phyloP scores from a whole-genome alignment of 192 early-diverging fungal species.

The Helicostylum pulchrum region DNA sequence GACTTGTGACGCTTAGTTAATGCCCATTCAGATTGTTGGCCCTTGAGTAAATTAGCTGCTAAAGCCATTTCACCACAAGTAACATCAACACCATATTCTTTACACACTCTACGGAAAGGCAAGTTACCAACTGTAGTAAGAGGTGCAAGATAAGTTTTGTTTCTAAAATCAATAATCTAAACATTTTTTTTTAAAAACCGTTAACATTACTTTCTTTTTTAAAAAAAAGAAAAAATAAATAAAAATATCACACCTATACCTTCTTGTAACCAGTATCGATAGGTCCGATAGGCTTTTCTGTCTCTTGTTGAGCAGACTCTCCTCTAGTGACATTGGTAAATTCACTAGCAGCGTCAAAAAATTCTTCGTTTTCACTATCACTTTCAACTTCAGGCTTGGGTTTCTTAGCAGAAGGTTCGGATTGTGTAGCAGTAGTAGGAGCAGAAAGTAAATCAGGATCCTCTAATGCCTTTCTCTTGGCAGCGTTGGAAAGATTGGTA shows the following conservation, averaged over 20 bases:
- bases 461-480: constrained; percentile 20
- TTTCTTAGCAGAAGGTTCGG: neutral
- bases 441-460: neutral
- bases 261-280: constrained; percentile 58
- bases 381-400: neutral
- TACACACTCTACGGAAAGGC: constrained; percentile 93
- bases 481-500: constrained; percentile 15
- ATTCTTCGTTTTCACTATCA: constrained; percentile 10
- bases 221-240: too few species aligned
- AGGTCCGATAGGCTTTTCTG: constrained; percentile 35
- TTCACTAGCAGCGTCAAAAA: constrained; percentile 20
- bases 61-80: constrained; percentile 97
- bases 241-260: neutral
- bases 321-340: neutral
- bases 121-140: constrained; percentile 97
- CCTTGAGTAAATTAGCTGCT: constrained; percentile 61
- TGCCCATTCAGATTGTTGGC: constrained; percentile 76
- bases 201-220: too few species aligned
- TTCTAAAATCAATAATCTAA: constrained; percentile 63
- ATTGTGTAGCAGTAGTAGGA: neutral
- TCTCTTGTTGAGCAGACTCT: neutral
- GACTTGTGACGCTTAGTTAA: constrained; percentile 77
- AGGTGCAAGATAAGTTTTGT: constrained; percentile 92
- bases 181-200: neutral
- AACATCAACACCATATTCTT: constrained; percentile 90